Conservation (phyloP, 805 yeast genomes). For the Candida maris region DNA sequence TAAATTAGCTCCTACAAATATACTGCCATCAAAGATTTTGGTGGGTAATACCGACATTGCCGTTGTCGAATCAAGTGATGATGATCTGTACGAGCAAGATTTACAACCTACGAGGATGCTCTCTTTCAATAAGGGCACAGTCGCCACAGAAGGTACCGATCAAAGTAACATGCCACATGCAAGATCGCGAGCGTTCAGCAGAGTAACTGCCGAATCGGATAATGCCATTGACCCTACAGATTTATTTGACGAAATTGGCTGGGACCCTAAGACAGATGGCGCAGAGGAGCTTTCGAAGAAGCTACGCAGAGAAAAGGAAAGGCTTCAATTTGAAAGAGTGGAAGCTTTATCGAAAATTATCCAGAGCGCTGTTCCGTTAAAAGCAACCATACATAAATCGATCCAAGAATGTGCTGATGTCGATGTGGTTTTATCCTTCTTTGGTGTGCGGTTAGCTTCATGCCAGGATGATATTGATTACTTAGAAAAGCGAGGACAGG, state of each 20-base stretch:
- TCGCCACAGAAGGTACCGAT: constrained; percentile 4
- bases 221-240: constrained; percentile 48
- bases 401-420: constrained; percentile 52
- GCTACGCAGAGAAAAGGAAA: constrained; percentile 55
- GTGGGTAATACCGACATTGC: constrained; percentile 3
- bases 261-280: constrained; percentile 63
- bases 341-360: constrained; percentile 43
- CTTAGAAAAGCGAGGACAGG: constrained; percentile 73
- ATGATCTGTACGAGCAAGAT: background rate
- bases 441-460: constrained; percentile 58
- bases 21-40: constrained; percentile 28
- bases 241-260: constrained; percentile 70
- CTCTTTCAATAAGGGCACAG: constrained; percentile 1
- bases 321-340: constrained; percentile 60
- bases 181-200: constrained; percentile 30
- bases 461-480: constrained; percentile 65
- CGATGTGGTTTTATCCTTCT: constrained; percentile 51
- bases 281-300: constrained; percentile 54
- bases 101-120: background rate
- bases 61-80: background rate
- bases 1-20: background rate
- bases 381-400: constrained; percentile 40
- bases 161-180: constrained; percentile 15
- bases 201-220: constrained; percentile 21
- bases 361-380: constrained; percentile 39